phyloP scores from a whole-genome alignment of 2,329 filamentous ascomycete species.

The Ascochyta lentis region DNA sequence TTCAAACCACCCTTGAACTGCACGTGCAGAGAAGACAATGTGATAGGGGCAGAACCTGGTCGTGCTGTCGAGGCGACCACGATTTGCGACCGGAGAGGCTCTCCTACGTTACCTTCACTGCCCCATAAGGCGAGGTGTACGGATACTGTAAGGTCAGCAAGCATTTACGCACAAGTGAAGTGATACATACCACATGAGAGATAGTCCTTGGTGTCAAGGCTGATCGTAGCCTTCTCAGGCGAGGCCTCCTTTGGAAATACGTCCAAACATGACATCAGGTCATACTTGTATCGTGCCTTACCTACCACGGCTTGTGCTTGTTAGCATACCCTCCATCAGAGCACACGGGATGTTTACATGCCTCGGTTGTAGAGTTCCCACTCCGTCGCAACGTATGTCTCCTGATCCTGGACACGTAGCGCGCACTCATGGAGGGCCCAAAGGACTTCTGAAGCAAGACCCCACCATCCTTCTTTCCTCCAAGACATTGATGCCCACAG shows the following conservation, averaged over 20 bases:
- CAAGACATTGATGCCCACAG: slow-evolving; percentile 65
- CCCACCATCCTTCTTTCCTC: slow-evolving; percentile 67
- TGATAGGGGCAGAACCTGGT: slow-evolving; percentile 54
- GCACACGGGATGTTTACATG: slow-evolving; percentile 14
- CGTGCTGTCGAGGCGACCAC: slow-evolving; percentile 58
- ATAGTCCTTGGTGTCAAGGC: slow-evolving; percentile 56
- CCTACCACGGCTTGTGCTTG: slow-evolving; percentile 35
- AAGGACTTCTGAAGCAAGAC: slow-evolving; percentile 60
- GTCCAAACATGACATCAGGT: slow-evolving; percentile 57
- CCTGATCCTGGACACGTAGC: slow-evolving; percentile 52
- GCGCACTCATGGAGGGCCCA: slow-evolving; percentile 63
- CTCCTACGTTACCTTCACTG: slow-evolving; percentile 65
- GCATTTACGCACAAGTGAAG: slow-evolving; percentile 36
- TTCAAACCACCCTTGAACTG: slow-evolving; percentile 58
- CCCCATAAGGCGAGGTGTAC: slow-evolving; percentile 61
- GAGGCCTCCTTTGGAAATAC: slow-evolving; percentile 42
- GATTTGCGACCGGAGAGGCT: slow-evolving; percentile 63
- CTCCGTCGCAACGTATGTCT: slow-evolving; percentile 59
- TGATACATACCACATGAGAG: slow-evolving; percentile 57
- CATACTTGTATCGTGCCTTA: slow-evolving; percentile 48
- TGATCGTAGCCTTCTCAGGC: slow-evolving; percentile 53
- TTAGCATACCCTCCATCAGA: slow-evolving; percentile 14
- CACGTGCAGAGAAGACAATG: slow-evolving; percentile 57
- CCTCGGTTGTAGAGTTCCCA: slow-evolving; percentile 61
- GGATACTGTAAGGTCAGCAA: slow-evolving; percentile 50